A percentile compares a stretch with the other conserved stretches of the same genome.
Conservation (phyloP, 495 filamentous ascomycete species). For the Bombardia bombarda region DNA sequence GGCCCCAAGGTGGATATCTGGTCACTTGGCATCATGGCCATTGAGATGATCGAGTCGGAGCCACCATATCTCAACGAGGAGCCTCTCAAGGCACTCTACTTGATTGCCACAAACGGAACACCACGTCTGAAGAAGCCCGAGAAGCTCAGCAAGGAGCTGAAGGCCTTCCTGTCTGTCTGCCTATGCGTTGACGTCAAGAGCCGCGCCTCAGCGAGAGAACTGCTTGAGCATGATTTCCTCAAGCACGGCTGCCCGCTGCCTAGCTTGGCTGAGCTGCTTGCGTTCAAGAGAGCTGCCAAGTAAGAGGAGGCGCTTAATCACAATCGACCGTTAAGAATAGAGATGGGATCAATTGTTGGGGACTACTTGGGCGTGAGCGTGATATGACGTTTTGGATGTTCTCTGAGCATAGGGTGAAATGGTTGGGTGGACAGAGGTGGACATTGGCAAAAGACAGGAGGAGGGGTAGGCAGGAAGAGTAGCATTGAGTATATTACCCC, state of each 20-base stretch:
- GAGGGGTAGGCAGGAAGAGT: too few species aligned
- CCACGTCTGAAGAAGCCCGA: constrained; percentile 95
- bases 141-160: constrained; percentile 91
- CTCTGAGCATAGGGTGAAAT: too few species aligned
- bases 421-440: too few species aligned
- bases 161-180: constrained; percentile 90
- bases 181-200: constrained; percentile 94
- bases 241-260: constrained; percentile 70
- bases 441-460: too few species aligned
- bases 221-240: constrained; percentile 72
- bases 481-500: too few species aligned
- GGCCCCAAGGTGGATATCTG: constrained; percentile 98
- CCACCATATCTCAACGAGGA: constrained; percentile 97
- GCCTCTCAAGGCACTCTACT: constrained; percentile 90
- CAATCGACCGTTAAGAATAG: too few species aligned
- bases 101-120: constrained; percentile 96
- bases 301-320: not conserved
- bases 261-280: constrained; percentile 77
- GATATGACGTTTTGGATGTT: too few species aligned
- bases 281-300: constrained; percentile 51
- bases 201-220: constrained; percentile 81
- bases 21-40: constrained; percentile 99
- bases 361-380: too few species aligned
- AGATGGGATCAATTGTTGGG: too few species aligned
- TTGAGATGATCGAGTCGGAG: constrained; percentile 99